Percentiles rank a stretch among this genome's conserved stretches.
Evolutionary conservation across 1,139 yeast genomes (phyloP).

Genomic region (Geotrichum candidum): DNA sequence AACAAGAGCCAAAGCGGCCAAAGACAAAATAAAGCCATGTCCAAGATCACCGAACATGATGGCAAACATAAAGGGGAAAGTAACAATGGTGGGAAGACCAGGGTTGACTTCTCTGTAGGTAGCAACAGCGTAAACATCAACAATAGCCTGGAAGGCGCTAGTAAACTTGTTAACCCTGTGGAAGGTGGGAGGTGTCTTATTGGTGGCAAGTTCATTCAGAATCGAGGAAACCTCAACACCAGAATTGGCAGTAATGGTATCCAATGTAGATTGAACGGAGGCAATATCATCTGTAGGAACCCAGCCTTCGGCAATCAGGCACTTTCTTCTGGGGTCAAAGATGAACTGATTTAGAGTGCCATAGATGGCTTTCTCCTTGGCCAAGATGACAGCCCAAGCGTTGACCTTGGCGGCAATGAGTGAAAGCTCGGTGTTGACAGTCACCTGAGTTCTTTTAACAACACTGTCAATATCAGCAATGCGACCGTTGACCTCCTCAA

Average conservation of each 20-base stretch:
- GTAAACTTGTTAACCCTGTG: conserved; percentile 92
- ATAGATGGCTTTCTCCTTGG: conserved; percentile 69
- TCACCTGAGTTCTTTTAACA: conserved; percentile 61
- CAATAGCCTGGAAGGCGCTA: conserved; percentile 81
- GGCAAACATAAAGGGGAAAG: conserved; percentile 98
- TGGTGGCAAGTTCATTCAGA: conserved; percentile 72
- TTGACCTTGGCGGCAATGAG: conserved; percentile 73
- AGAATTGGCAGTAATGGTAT: conserved; percentile 52
- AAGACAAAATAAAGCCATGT: conserved; percentile 76
- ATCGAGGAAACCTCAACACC: conserved; percentile 67
- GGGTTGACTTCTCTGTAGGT: conserved; percentile 95
- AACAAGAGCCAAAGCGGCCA: conserved; percentile 68
- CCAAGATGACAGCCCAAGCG: conserved; percentile 60
- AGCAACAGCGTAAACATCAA: conserved; percentile 93
- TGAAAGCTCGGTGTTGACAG: conserved; percentile 68
- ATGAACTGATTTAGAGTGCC: conserved; percentile 75
- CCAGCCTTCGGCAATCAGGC: conserved; percentile 98
- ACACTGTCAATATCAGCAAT: conserved; percentile 62
- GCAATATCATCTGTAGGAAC: conserved; percentile 57
- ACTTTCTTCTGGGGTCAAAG: conserved; percentile 78
- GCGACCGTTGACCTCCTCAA: conserved; percentile 52
- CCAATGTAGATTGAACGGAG: conserved; percentile 45
- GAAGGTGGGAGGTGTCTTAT: conserved; percentile 86
- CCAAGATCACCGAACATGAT: conserved; percentile 99
- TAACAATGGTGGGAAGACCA: conserved; percentile 86